These are phyloP conservation scores for Sphaerosporella brunnea DNA, from an alignment of 495 filamentous ascomycete species.

Conservation along the genomic window DNA sequence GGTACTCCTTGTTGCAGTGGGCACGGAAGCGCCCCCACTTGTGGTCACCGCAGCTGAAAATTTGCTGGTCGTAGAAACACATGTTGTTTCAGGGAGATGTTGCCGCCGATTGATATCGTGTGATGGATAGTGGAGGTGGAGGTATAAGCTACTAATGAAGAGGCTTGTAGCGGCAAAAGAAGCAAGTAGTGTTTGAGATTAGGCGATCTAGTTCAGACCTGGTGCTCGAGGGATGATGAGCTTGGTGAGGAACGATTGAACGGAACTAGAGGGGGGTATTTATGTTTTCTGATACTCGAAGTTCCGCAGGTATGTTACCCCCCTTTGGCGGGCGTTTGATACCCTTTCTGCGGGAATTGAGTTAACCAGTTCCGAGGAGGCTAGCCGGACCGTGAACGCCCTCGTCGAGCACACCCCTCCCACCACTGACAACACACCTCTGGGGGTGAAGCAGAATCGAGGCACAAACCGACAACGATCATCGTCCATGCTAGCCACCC, in stretches of 20 bases:
- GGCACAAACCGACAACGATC: conserved; percentile 26
- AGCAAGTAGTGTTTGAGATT: conserved; percentile 5
- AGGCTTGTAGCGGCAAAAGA: conserved; percentile 4
- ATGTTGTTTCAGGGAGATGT: conserved; percentile 21
- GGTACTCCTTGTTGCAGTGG: conserved; percentile 91
- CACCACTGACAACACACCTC: conserved; percentile 24
- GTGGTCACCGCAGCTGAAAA: conserved; percentile 59
- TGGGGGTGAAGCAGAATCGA: conserved; percentile 24
- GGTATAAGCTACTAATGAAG: not conserved
- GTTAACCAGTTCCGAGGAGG: conserved; percentile 25
- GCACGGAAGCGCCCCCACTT: conserved; percentile 90
- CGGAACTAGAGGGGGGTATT: conserved; percentile 22
- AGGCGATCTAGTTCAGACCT: not conserved
- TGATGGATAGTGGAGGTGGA: conserved; percentile 8
- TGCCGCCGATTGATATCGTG: conserved; percentile 16
- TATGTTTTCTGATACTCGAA: conserved; percentile 13
- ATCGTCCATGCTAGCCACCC: conserved; percentile 20
- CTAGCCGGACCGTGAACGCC: conserved; percentile 21
- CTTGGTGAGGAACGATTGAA: conserved; percentile 16
- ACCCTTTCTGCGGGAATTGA: conserved; percentile 9
- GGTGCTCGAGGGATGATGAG: conserved; percentile 2
- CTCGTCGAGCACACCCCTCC: conserved; percentile 15
- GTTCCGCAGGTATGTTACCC: conserved; percentile 6
- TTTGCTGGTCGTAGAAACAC: conserved; percentile 28
- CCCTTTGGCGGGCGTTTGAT: conserved; percentile 7